Evolutionary conservation across 345 rosid species (phyloP).

Genomic region (Corymbia maculata): DNA sequence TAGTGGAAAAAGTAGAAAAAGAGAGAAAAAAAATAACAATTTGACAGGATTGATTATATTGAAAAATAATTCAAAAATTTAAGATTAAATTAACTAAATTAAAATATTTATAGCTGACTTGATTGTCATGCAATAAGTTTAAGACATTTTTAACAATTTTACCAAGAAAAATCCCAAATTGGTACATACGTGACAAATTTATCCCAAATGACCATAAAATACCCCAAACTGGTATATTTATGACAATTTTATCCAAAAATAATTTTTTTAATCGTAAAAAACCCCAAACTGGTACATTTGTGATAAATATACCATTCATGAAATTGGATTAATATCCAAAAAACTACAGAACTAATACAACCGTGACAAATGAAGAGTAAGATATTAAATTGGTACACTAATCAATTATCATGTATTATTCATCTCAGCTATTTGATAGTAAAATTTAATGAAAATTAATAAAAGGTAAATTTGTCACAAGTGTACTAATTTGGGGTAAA

Average conservation of each 20-base stretch:
- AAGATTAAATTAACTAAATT: background rate
- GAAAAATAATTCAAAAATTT: background rate
- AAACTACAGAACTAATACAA: too few species aligned
- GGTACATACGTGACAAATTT: background rate
- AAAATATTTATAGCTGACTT: background rate
- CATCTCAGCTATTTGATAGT: too few species aligned
- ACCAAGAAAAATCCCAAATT: background rate
- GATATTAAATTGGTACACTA: too few species aligned
- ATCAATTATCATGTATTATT: too few species aligned
- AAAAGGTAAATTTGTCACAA: background rate
- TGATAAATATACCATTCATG: too few species aligned
- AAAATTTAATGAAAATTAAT: slow-evolving; percentile 5
- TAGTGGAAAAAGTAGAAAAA: background rate
- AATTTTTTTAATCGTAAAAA: too few species aligned
- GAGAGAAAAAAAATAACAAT: too few species aligned
- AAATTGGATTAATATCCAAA: too few species aligned
- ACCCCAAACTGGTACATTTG: too few species aligned
- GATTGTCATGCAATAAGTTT: background rate
- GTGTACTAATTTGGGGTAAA: too few species aligned
- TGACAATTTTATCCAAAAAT: background rate
- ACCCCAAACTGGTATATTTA: background rate
- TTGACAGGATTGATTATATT: background rate
- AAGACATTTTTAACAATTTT: background rate
- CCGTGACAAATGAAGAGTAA: too few species aligned
- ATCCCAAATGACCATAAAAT: too few species aligned